phyloP scores from a whole-genome alignment of 306 rosid genomes.

The Vachellia pachyceras region DNA sequence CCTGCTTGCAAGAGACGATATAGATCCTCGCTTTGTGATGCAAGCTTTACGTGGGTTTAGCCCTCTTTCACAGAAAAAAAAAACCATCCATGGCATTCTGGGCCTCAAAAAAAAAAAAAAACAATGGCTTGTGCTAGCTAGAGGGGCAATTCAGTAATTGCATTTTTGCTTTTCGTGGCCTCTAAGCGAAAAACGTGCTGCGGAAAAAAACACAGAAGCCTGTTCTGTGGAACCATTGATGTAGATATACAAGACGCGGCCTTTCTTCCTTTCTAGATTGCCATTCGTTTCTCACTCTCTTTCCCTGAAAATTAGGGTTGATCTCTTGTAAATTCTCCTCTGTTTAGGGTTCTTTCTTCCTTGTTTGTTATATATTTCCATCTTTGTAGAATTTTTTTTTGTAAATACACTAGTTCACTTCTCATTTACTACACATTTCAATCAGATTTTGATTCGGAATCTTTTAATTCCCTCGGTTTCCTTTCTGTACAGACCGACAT shows the following conservation, averaged over 20 bases:
- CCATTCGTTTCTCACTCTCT: conserved; percentile 58
- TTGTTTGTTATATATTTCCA: not conserved
- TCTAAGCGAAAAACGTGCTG: too few species aligned
- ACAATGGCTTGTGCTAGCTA: not conserved
- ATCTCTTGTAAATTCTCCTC: conserved; percentile 44
- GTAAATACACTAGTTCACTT: conserved; percentile 33
- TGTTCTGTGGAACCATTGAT: not conserved
- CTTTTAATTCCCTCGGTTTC: conserved; percentile 36
- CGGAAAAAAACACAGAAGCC: not conserved
- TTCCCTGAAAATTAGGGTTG: conserved; percentile 15
- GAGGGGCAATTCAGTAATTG: conserved; percentile 43
- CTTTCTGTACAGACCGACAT: conserved; percentile 21
- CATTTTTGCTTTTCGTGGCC: conserved; percentile 9
- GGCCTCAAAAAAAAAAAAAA: not conserved
- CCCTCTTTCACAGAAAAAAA: too few species aligned
- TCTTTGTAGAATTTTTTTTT: conserved; percentile 24
- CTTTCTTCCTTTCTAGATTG: conserved; percentile 35
- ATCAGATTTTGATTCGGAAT: not conserved
- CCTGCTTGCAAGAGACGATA: too few species aligned
- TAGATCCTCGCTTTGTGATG: too few species aligned
- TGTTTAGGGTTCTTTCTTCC: conserved; percentile 9
- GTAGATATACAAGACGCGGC: not conserved
- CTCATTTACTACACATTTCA: not conserved
- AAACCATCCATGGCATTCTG: not conserved
- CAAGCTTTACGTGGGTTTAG: too few species aligned